A percentile compares a stretch with the other conserved stretches of the same genome.
phyloP scores from a whole-genome alignment of 1,139 yeast genomes.

The Geotrichum bryndzae region DNA sequence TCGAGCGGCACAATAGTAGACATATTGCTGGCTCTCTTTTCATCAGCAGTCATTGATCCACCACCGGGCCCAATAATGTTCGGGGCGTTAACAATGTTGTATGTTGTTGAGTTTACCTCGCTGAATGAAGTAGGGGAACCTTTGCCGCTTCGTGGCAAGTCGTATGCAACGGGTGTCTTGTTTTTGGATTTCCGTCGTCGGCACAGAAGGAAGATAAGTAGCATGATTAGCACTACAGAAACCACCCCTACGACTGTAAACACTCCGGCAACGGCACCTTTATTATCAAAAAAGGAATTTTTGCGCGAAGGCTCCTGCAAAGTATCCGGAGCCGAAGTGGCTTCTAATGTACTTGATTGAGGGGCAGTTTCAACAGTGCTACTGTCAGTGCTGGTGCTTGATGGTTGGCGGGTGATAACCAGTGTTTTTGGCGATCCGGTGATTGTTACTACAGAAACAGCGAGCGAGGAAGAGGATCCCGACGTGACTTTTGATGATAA shows the following conservation, averaged over 20 bases:
- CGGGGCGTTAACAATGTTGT: background rate
- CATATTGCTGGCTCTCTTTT: background rate
- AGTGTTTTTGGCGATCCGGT: slow-evolving; percentile 23
- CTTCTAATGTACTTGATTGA: background rate
- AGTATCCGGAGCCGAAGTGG: slow-evolving; percentile 24
- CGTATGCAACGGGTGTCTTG: slow-evolving; percentile 21
- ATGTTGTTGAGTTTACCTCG: slow-evolving; percentile 8
- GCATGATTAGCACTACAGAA: slow-evolving; percentile 39
- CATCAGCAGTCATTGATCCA: background rate
- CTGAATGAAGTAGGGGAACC: slow-evolving; percentile 11
- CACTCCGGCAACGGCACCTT: slow-evolving; percentile 68
- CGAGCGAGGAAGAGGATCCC: slow-evolving; percentile 14
- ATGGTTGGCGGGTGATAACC: slow-evolving; percentile 15
- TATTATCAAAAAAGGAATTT: slow-evolving; percentile 44
- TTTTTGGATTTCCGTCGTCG: slow-evolving; percentile 22
- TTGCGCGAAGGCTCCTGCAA: slow-evolving; percentile 25
- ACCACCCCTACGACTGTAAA: slow-evolving; percentile 64
- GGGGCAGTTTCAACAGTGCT: background rate
- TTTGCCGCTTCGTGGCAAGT: slow-evolving; percentile 15
- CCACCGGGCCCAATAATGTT: background rate
- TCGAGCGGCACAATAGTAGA: slow-evolving; percentile 43
- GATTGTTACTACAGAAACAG: slow-evolving; percentile 24
- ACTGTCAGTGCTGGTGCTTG: slow-evolving; percentile 15
- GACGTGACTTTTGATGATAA: slow-evolving; percentile 5
- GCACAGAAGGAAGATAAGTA: slow-evolving; percentile 29